Evolutionary conservation across 2,329 filamentous ascomycete species (phyloP).

Genomic region (Neopestalotiopsis sp.): DNA sequence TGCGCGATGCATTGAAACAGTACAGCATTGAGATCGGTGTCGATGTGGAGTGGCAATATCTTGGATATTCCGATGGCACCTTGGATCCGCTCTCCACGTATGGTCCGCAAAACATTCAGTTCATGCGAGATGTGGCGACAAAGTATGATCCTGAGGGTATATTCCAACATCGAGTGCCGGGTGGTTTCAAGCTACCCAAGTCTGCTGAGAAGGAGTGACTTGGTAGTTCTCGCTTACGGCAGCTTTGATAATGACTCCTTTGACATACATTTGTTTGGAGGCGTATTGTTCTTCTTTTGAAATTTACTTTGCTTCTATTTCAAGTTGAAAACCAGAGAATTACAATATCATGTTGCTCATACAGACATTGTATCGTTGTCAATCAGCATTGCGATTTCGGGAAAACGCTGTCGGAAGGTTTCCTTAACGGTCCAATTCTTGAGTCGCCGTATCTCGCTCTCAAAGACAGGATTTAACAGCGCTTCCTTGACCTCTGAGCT

Average conservation of each 20-base stretch:
- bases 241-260: no score
- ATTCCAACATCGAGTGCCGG: conserved; percentile 42
- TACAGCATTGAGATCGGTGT: conserved; percentile 22
- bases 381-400: conserved; percentile 30
- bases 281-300: no score
- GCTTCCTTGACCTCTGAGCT: conserved; percentile 24
- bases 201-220: neutral
- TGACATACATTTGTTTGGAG: no score
- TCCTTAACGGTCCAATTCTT: conserved; percentile 36
- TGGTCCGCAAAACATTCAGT: conserved; percentile 38
- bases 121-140: conserved; percentile 35
- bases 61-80: conserved; percentile 43
- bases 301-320: no score
- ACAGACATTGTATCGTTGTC: conserved; percentile 27
- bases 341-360: neutral
- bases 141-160: conserved; percentile 43
- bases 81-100: conserved; percentile 39
- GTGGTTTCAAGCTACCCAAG: conserved; percentile 42
- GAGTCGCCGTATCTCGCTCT: conserved; percentile 37
- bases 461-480: conserved; percentile 37
- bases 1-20: conserved; percentile 34
- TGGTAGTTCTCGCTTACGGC: no score
- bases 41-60: conserved; percentile 40
- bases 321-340: no score
- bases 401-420: conserved; percentile 32